phyloP scores from a whole-genome alignment of 805 yeast species.

The Candida broadrunensis region DNA sequence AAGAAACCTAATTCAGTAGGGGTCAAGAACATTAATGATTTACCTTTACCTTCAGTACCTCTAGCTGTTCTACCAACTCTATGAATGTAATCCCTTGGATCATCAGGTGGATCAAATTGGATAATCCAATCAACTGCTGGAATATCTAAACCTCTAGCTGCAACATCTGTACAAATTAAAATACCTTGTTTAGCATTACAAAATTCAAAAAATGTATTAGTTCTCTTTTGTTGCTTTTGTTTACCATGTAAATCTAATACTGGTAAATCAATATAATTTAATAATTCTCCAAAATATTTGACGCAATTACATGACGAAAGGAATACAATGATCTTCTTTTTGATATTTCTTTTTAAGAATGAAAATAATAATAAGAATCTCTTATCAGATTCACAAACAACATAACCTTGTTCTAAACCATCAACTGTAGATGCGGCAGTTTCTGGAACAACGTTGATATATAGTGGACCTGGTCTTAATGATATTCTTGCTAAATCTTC shows the following conservation, averaged over 20 bases:
- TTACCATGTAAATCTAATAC: conserved; percentile 96
- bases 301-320: conserved; percentile 96
- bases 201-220: conserved; percentile 96
- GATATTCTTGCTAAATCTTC: conserved; percentile 98
- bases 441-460: conserved; percentile 88
- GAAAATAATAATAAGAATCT: conserved; percentile 88
- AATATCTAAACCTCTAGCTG: conserved; percentile 98
- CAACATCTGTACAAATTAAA: conserved; percentile 94
- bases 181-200: conserved; percentile 96
- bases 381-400: conserved; percentile 94
- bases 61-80: conserved; percentile 99
- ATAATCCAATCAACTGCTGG: conserved; percentile 99
- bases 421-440: conserved; percentile 88
- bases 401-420: conserved; percentile 98
- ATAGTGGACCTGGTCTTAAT: conserved; percentile 86
- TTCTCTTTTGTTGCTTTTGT: conserved; percentile 97
- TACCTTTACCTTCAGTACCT: conserved; percentile 85
- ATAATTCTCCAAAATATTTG: conserved; percentile 89
- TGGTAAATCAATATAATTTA: conserved; percentile 95
- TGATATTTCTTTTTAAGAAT: conserved; percentile 86
- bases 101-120: conserved; percentile 99
- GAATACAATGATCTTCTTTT: conserved; percentile 91
- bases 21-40: conserved; percentile 89
- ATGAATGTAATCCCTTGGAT: conserved; percentile 98
- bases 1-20: conserved; percentile 94